phyloP scores from a whole-genome alignment of 768 basidiomycete species.

The Agrocybe chaxingu region DNA sequence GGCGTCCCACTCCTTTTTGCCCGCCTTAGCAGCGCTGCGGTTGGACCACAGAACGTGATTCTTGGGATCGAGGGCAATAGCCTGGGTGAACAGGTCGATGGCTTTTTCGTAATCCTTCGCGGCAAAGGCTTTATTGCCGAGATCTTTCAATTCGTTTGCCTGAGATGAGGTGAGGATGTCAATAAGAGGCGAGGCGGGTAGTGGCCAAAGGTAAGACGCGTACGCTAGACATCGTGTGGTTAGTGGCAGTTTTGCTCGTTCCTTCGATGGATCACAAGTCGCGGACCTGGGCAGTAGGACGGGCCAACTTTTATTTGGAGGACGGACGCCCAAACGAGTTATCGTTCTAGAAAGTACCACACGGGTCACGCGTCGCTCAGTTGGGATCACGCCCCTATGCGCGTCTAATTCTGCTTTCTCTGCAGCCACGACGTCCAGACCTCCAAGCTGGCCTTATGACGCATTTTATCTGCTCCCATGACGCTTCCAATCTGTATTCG shows the following conservation, averaged over 20 bases:
- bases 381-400: no score
- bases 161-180: constrained; percentile 8
- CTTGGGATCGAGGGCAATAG: constrained; percentile 74
- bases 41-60: constrained; percentile 94
- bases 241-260: not conserved
- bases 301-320: constrained; percentile 6
- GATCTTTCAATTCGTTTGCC: constrained; percentile 74
- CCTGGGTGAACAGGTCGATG: constrained; percentile 78
- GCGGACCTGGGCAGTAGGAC: constrained; percentile 2
- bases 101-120: constrained; percentile 91
- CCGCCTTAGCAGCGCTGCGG: constrained; percentile 86
- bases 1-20: constrained; percentile 71
- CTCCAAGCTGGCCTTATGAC: no score
- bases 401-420: no score
- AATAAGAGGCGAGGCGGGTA: not conserved
- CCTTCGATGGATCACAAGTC: constrained; percentile 2
- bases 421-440: no score
- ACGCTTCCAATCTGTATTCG: no score
- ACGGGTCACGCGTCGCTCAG: constrained; percentile 19
- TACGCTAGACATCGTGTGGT: constrained; percentile 36
- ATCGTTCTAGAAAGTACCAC: constrained; percentile 33
- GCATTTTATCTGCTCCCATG: no score
- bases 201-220: constrained; percentile 12
- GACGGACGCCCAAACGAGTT: constrained; percentile 9
- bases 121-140: constrained; percentile 93